Conservation (phyloP, 495 filamentous ascomycete genomes). For the Eremomyces bilateralis region DNA sequence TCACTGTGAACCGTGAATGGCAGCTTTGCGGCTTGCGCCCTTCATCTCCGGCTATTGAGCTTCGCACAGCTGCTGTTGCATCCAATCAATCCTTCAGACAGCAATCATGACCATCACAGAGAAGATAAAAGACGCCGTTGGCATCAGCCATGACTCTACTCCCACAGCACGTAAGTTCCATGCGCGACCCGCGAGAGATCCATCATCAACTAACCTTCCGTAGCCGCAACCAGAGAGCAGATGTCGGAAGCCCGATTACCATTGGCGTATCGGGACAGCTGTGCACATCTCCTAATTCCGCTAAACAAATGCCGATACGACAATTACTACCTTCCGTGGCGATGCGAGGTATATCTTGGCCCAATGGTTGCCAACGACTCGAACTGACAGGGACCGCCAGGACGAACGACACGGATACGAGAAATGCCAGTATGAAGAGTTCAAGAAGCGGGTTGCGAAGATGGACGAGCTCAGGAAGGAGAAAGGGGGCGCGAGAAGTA, state of each 20-base stretch:
- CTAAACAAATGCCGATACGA: conserved; percentile 85
- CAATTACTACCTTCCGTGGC: conserved; percentile 90
- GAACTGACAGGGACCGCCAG: conserved; percentile 25
- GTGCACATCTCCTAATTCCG: conserved; percentile 81
- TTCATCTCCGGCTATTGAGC: no score
- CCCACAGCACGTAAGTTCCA: conserved; percentile 3
- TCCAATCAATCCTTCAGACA: no score
- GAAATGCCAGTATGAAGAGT: conserved; percentile 97
- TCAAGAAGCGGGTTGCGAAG: conserved; percentile 94
- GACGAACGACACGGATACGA: conserved; percentile 92
- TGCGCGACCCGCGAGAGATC: neutral
- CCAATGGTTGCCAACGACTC: neutral
- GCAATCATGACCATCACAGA: conserved; percentile 21
- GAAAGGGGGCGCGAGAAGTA: conserved; percentile 74
- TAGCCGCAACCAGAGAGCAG: conserved; percentile 57
- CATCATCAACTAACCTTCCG: neutral
- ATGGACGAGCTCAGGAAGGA: conserved; percentile 87
- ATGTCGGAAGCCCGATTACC: conserved; percentile 86
- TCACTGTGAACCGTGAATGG: no score
- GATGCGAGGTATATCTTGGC: conserved; percentile 80
- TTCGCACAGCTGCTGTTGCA: no score
- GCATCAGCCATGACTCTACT: conserved; percentile 11
- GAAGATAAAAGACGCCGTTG: conserved; percentile 20
- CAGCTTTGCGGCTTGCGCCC: no score
- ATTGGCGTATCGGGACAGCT: conserved; percentile 78